Evolutionary conservation across 2,329 filamentous ascomycete species (phyloP).

Genomic region (Acarospora socialis): DNA sequence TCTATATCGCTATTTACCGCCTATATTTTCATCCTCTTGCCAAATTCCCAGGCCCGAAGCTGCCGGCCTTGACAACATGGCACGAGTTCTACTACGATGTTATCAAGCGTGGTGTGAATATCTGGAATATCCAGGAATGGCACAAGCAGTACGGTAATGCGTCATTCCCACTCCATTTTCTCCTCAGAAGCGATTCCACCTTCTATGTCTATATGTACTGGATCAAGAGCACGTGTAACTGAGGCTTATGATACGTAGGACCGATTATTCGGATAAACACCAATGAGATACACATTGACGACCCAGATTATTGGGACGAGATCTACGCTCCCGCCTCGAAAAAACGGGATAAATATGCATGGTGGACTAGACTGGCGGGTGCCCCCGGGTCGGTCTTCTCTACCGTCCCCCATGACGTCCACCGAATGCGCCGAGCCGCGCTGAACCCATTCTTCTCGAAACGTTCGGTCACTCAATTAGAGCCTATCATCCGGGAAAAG

Average conservation of each 20-base stretch:
- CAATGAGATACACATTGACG: conserved; percentile 24
- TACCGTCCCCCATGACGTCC: conserved; percentile 27
- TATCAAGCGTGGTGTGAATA: conserved; percentile 12
- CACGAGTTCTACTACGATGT: conserved; percentile 18
- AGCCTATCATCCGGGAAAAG: conserved; percentile 24
- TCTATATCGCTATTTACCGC: too few species aligned
- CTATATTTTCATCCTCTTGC: conserved; percentile 11
- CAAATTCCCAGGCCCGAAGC: conserved; percentile 16
- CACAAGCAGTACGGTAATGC: conserved; percentile 17
- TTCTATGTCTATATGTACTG: too few species aligned
- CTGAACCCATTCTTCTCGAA: conserved; percentile 33
- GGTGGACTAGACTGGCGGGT: conserved; percentile 10
- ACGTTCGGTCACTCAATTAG: conserved; percentile 23
- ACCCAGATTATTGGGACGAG: conserved; percentile 22
- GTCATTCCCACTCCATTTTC: too few species aligned
- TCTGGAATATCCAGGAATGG: conserved; percentile 14
- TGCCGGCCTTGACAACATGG: conserved; percentile 15
- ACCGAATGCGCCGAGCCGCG: conserved; percentile 27
- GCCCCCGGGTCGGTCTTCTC: conserved; percentile 15
- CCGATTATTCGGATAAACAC: conserved; percentile 26
- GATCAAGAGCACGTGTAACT: too few species aligned
- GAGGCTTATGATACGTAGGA: too few species aligned
- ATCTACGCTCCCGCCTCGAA: conserved; percentile 18
- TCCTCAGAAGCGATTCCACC: too few species aligned
- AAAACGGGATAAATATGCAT: conserved; percentile 16